These are phyloP conservation scores for Lizanozyma gosingica DNA, from an alignment of 1,139 yeast genomes.

Conservation along the genomic window DNA sequence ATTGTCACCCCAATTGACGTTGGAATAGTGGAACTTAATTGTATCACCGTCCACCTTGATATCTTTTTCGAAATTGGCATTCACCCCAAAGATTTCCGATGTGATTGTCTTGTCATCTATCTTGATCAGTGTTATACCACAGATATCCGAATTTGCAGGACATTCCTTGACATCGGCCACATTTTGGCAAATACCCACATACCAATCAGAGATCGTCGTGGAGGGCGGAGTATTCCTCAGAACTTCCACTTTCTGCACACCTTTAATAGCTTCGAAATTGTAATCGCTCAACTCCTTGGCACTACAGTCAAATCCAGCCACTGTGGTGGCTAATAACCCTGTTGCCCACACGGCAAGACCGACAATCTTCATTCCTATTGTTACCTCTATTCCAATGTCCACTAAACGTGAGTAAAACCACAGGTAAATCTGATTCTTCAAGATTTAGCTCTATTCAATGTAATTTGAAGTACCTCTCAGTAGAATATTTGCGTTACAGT, in stretches of 20 bases:
- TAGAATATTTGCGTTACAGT: no score
- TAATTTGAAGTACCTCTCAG: no score
- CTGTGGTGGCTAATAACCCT: constrained; percentile 2
- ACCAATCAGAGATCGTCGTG: constrained; percentile 54
- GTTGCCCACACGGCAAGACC: not conserved
- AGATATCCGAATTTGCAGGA: constrained; percentile 59
- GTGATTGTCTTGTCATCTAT: constrained; percentile 38
- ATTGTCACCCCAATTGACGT: constrained; percentile 66
- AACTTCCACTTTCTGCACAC: constrained; percentile 31
- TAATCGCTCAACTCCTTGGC: constrained; percentile 30
- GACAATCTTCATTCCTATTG: not conserved
- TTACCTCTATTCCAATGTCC: no score
- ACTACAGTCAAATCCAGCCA: constrained; percentile 37
- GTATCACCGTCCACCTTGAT: constrained; percentile 16
- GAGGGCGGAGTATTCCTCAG: constrained; percentile 71
- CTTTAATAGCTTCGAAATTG: constrained; percentile 39
- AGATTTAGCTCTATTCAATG: no score
- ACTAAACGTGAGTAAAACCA: no score
- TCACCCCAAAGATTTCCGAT: constrained; percentile 48
- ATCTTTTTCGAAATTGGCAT: constrained; percentile 27
- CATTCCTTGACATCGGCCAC: constrained; percentile 37
- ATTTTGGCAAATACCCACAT: constrained; percentile 56
- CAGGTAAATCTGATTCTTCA: no score
- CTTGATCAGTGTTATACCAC: constrained; percentile 51
- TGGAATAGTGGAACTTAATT: constrained; percentile 32